These are phyloP conservation scores for Lophiostoma macrostomum DNA, from an alignment of 495 filamentous ascomycete genomes.

Conservation along the genomic window DNA sequence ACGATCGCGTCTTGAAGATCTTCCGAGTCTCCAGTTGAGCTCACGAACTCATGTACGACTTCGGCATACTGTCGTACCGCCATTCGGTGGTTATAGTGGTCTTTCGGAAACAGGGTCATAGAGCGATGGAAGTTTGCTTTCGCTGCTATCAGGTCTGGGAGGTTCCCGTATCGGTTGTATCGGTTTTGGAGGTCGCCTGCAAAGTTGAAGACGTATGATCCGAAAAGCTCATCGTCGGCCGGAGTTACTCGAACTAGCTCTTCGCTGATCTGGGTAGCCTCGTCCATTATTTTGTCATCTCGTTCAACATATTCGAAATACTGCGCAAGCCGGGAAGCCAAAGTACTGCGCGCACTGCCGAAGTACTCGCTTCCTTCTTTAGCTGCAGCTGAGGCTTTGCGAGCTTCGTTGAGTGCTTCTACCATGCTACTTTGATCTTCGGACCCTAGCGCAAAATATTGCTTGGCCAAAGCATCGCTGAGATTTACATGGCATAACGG, in stretches of 20 bases:
- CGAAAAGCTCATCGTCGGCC: slow-evolving; percentile 1
- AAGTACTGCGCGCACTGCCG: neutral
- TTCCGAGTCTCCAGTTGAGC: no score
- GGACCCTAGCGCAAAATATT: neutral
- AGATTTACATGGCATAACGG: neutral
- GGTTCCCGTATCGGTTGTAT: neutral
- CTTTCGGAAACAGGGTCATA: neutral
- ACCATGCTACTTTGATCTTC: neutral
- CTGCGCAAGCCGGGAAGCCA: neutral
- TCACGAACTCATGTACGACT: no score
- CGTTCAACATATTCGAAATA: neutral
- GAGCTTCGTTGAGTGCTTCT: neutral
- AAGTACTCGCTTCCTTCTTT: neutral
- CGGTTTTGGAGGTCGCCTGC: slow-evolving; percentile 7
- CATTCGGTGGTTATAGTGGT: neutral
- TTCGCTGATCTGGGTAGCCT: neutral
- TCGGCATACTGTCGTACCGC: slow-evolving; percentile 3
- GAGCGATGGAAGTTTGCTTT: neutral
- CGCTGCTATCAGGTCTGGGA: neutral
- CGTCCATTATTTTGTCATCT: neutral
- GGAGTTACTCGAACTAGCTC: neutral
- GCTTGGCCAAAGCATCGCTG: neutral
- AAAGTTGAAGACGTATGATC: neutral
- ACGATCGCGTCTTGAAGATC: no score
- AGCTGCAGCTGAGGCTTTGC: neutral